Conservation (phyloP, 108 stramenopile species). For the Mediolabrus comicus region DNA sequence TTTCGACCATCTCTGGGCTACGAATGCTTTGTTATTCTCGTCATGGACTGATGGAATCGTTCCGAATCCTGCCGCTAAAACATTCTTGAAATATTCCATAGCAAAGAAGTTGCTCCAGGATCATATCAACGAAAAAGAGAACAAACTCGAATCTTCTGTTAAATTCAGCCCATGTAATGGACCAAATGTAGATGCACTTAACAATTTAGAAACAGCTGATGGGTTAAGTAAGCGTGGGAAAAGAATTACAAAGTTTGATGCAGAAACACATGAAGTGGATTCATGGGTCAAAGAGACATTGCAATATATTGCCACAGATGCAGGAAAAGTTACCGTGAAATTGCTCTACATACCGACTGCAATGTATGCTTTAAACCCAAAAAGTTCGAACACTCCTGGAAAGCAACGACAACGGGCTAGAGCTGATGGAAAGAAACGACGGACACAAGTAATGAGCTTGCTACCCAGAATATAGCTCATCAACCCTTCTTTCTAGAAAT, state of each 20-base stretch:
- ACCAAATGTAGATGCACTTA: conserved; percentile 48
- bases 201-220: conserved; percentile 50
- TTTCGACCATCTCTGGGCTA: conserved; percentile 11
- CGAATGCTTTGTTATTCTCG: conserved; percentile 59
- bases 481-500: conserved; percentile 6
- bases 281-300: conserved; percentile 24
- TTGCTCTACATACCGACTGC: conserved; percentile 89
- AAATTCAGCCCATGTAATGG: conserved; percentile 77
- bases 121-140: conserved; percentile 27
- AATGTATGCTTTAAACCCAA: conserved; percentile 76
- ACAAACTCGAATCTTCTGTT: conserved; percentile 48
- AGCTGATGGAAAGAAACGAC: conserved; percentile 78
- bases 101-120: conserved; percentile 47
- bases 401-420: conserved; percentile 86
- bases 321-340: conserved; percentile 33
- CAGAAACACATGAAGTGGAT: not conserved
- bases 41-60: conserved; percentile 75
- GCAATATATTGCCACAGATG: conserved; percentile 1
- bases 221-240: conserved; percentile 8
- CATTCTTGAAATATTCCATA: conserved; percentile 64
- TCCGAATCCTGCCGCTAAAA: conserved; percentile 42
- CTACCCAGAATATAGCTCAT: conserved; percentile 4
- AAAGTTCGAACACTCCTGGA: conserved; percentile 70
- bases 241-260: not conserved
- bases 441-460: conserved; percentile 50